Evolutionary conservation across 257 asterid genomes (phyloP).

Genomic region (Solanum tacnaense): DNA sequence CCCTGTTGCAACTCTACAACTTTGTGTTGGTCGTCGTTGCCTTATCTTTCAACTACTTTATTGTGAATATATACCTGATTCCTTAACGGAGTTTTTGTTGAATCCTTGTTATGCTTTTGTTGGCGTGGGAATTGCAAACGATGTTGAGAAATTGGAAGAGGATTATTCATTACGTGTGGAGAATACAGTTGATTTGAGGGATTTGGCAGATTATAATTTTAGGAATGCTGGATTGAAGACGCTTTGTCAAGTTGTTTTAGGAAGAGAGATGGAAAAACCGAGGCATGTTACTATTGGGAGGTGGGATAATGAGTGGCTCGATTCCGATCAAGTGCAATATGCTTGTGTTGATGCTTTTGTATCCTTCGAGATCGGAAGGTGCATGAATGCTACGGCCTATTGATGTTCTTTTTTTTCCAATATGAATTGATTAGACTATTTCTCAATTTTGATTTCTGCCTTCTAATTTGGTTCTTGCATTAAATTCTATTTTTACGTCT

Average conservation of each 20-base stretch:
- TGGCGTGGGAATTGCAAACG: slow-evolving; percentile 12
- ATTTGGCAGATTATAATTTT: not conserved
- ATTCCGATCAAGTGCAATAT: slow-evolving; percentile 6
- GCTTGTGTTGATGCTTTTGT: slow-evolving; percentile 28
- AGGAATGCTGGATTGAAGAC: slow-evolving; percentile 16
- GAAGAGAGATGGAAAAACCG: slow-evolving; percentile 14
- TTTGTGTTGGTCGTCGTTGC: slow-evolving; percentile 30
- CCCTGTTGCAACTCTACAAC: slow-evolving; percentile 22
- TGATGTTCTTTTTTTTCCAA: not conserved
- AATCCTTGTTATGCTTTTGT: slow-evolving; percentile 7
- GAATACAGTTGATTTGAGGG: slow-evolving; percentile 13
- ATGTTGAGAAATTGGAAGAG: slow-evolving; percentile 7
- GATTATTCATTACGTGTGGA: slow-evolving; percentile 8
- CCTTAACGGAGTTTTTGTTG: not conserved
- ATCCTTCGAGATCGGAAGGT: slow-evolving; percentile 11
- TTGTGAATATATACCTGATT: not conserved
- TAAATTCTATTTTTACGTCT: not conserved
- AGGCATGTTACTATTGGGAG: slow-evolving; percentile 11
- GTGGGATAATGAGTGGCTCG: slow-evolving; percentile 17
- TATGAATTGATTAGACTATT: not conserved
- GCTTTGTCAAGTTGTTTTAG: slow-evolving; percentile 12
- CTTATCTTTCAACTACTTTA: slow-evolving; percentile 20
- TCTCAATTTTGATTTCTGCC: not conserved
- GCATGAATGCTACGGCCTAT: not conserved
- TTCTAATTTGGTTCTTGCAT: not conserved